These are phyloP conservation scores for Plectosphaerella cucumerina DNA, from an alignment of 2,329 filamentous ascomycete genomes.

Conservation along the genomic window DNA sequence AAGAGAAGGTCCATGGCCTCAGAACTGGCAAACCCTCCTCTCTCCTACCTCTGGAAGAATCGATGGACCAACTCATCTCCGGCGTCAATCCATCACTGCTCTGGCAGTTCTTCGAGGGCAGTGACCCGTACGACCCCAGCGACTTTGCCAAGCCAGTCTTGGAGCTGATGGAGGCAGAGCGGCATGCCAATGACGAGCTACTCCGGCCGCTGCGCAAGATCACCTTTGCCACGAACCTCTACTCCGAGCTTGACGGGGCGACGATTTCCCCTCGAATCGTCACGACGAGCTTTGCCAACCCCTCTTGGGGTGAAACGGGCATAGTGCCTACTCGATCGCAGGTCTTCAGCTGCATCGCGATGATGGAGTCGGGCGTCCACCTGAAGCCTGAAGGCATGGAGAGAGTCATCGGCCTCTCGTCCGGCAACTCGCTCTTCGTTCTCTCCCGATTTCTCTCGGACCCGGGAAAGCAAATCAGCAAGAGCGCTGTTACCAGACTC, in stretches of 20 bases:
- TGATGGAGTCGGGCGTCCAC: conserved; percentile 3
- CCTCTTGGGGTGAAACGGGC: background rate
- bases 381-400: background rate
- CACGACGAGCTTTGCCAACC: background rate
- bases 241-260: conserved; percentile 1
- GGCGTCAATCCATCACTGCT: background rate
- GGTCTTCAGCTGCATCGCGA: conserved; percentile 4
- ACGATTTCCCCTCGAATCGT: background rate
- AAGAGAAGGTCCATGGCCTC: background rate
- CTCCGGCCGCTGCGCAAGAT: background rate
- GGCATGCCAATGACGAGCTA: background rate
- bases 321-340: background rate
- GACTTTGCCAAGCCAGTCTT: background rate
- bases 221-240: background rate
- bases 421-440: conserved; percentile 4
- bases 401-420: background rate
- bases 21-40: background rate
- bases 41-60: background rate
- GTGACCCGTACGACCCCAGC: background rate
- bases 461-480: background rate
- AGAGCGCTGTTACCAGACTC: background rate
- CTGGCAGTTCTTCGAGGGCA: conserved; percentile 1
- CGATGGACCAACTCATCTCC: background rate
- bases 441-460: background rate
- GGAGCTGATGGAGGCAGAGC: background rate